Evolutionary conservation across 177 flowering plant species (phyloP).

Genomic region (Vitis hybrid): DNA sequence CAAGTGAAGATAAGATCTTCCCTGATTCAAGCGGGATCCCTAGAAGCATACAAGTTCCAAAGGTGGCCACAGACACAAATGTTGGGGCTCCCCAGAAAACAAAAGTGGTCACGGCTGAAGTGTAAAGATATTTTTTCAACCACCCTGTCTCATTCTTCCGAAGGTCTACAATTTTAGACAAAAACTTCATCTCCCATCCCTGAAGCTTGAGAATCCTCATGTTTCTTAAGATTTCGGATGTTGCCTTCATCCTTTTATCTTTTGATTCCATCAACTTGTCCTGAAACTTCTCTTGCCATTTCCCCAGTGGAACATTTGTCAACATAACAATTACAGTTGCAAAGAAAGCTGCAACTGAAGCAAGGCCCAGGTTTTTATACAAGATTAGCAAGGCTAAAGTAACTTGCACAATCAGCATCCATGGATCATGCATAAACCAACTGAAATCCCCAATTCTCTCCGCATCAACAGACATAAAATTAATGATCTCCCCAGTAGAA

Average conservation of each 20-base stretch:
- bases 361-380: slow-evolving; percentile 68
- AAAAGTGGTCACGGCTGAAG: slow-evolving; percentile 40
- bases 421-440: slow-evolving; percentile 66
- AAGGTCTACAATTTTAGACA: slow-evolving; percentile 55
- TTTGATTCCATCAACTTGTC: slow-evolving; percentile 67
- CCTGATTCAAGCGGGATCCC: slow-evolving; percentile 68
- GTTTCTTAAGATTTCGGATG: slow-evolving; percentile 71
- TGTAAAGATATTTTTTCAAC: slow-evolving; percentile 56
- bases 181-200: slow-evolving; percentile 86
- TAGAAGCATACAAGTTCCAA: slow-evolving; percentile 48
- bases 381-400: slow-evolving; percentile 56
- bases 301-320: slow-evolving; percentile 61
- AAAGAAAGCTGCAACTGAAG: slow-evolving; percentile 48
- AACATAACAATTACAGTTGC: slow-evolving; percentile 60
- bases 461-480: slow-evolving; percentile 77
- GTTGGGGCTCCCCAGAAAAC: slow-evolving; percentile 49
- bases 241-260: slow-evolving; percentile 75
- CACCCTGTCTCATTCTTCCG: slow-evolving; percentile 56
- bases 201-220: slow-evolving; percentile 90
- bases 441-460: slow-evolving; percentile 58
- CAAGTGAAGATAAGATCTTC: slow-evolving; percentile 63
- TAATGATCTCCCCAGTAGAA: slow-evolving; percentile 74
- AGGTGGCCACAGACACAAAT: slow-evolving; percentile 61
- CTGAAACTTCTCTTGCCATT: slow-evolving; percentile 53
- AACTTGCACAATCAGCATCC: slow-evolving; percentile 65